Conservation (phyloP, 768 basidiomycete genomes). For the Leccinum disarticulatum region DNA sequence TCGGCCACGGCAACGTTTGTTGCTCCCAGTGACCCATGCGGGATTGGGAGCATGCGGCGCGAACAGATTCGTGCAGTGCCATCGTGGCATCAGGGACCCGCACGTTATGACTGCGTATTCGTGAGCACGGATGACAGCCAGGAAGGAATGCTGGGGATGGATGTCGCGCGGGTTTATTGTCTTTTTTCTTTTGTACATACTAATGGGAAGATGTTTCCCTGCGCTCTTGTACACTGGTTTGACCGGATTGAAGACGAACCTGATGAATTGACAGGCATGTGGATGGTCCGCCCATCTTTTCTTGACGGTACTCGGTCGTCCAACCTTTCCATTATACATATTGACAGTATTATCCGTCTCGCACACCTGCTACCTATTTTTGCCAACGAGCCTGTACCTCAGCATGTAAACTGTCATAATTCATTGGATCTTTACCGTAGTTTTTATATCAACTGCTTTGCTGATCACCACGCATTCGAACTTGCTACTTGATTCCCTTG, state of each 20-base stretch:
- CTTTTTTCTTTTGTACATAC: background rate
- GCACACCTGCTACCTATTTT: background rate
- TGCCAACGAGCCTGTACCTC: background rate
- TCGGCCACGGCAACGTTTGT: background rate
- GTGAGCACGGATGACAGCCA: background rate
- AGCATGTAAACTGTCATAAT: too few relatives aligned
- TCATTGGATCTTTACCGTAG: too few relatives aligned
- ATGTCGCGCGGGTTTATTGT: background rate
- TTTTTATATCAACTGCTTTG: too few relatives aligned
- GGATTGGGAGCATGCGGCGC: background rate
- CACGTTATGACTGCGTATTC: background rate
- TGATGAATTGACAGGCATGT: background rate
- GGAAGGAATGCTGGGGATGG: conserved; percentile 2
- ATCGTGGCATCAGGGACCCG: background rate
- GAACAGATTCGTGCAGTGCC: background rate
- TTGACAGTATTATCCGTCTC: background rate
- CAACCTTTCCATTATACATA: background rate
- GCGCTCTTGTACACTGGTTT: background rate
- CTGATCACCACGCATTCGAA: too few relatives aligned
- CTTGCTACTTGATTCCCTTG: too few relatives aligned
- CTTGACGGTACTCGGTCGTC: background rate
- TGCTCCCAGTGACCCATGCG: background rate
- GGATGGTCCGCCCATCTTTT: background rate
- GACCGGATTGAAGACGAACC: background rate
- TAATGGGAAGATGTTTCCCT: background rate